Evolutionary conservation across 306 rosid genomes (phyloP), one percentile per base, ranked within the genome.

Genomic region (Albizia julibrissin): DNA sequence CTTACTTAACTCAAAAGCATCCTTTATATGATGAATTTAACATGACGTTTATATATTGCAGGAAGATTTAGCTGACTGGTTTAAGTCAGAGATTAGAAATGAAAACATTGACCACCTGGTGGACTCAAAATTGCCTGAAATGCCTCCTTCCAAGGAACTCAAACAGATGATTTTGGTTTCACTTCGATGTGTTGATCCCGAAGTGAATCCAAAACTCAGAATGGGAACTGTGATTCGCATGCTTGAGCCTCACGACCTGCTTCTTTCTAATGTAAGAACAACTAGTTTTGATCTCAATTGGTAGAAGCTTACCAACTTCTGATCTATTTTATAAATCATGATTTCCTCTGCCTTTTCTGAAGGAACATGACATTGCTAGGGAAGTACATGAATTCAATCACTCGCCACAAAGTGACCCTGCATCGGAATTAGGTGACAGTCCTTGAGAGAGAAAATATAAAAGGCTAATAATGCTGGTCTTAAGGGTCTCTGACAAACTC

Each of bases 141-240:
- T 46, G 73, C 94, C 93, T 81, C 66, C 81, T 46, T 81, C 85
- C 58, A 89, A 82, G 81, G 90, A 83, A 62, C 84, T 93, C 69
- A 93, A 91, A 76, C 80, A 83, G 49, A 46, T 90, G 31, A 79
- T 87, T 59, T 76, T 91, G 81, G 83, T 89, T 27, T 90, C 93
- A 76, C 89, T 91, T 75, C 72, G 90, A 65, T 93, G 97, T 39
- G 85, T 87, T 10, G 94, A 90, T 87, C 86, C 87, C 27, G 84
- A 82, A 62, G 65, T 83, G 52, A 84, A 80, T 75, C 83, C 84
- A 3, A 85, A 86, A 84, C 93, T 91, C 33, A 85, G 29, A 62
- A 89, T 93, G 93, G 87, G 84, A 69, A 88, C 90, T 56, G 87
- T 91, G 44, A 79, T 83, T 75, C 84, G 68, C 84, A 91, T 90